Evolutionary conservation across 805 yeast genomes (phyloP).

Genomic region (Yamadazyma philogaea): DNA sequence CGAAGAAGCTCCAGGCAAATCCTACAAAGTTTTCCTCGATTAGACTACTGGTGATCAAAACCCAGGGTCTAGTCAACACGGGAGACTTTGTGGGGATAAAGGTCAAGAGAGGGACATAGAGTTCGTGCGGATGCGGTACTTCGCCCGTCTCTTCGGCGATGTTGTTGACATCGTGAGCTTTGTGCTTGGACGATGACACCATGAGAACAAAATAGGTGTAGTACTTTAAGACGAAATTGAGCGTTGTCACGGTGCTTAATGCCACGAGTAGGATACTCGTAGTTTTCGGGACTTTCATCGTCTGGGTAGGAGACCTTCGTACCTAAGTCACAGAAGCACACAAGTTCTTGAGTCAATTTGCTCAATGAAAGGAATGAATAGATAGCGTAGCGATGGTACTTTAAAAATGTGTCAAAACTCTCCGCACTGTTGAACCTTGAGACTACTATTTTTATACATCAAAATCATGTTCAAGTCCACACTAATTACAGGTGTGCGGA

Average conservation of each 20-base stretch:
- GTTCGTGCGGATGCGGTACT: slow-evolving; percentile 43
- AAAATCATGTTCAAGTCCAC: background rate
- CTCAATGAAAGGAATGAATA: background rate
- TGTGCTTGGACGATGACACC: slow-evolving; percentile 26
- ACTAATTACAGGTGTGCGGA: background rate
- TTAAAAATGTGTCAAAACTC: background rate
- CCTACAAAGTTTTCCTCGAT: slow-evolving; percentile 45
- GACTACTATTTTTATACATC: too few species aligned
- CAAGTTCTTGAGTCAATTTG: too few species aligned
- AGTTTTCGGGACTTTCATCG: slow-evolving; percentile 33
- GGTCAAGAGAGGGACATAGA: slow-evolving; percentile 49
- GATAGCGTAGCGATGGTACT: background rate
- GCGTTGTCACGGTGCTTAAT: slow-evolving; percentile 27
- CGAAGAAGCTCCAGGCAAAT: slow-evolving; percentile 32
- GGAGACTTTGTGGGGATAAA: slow-evolving; percentile 46
- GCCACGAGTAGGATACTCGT: slow-evolving; percentile 34
- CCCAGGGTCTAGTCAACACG: slow-evolving; percentile 47
- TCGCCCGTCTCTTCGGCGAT: slow-evolving; percentile 33
- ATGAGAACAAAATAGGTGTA: slow-evolving; percentile 36
- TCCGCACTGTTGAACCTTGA: background rate
- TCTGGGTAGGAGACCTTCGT: too few species aligned
- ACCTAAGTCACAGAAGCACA: too few species aligned
- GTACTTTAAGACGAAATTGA: slow-evolving; percentile 34
- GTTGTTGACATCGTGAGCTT: slow-evolving; percentile 20
- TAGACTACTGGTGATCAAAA: slow-evolving; percentile 44